Conservation (phyloP, 139 green algal species). For the Desmodesmus armatus region DNA sequence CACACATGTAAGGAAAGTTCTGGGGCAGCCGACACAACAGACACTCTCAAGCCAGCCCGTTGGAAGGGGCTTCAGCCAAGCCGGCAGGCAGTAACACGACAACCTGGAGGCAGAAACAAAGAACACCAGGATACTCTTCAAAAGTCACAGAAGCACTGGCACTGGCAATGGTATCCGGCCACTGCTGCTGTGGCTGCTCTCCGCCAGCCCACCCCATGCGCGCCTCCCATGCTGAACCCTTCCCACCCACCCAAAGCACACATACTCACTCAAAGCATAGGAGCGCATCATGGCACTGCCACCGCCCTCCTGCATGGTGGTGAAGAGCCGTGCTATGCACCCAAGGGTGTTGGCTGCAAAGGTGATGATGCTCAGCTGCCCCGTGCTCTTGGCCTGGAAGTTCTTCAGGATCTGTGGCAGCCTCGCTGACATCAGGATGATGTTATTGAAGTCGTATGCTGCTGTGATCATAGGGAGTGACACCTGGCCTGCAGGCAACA, state of each 20-base stretch:
- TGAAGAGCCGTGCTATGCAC: conserved; percentile 80
- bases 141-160: background rate
- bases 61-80: too few species aligned
- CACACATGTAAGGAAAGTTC: too few species aligned
- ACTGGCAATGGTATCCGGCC: too few species aligned
- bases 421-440: conserved; percentile 74
- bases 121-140: too few species aligned
- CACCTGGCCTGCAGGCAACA: conserved; percentile 55
- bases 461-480: conserved; percentile 43
- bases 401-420: conserved; percentile 81
- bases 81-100: too few species aligned
- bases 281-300: conserved; percentile 79
- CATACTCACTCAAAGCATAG: conserved; percentile 72
- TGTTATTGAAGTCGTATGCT: conserved; percentile 75
- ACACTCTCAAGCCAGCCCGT: too few species aligned
- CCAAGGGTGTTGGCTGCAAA: conserved; percentile 74
- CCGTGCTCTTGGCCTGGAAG: conserved; percentile 64
- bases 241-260: background rate
- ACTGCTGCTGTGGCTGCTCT: background rate
- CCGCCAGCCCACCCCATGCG: background rate
- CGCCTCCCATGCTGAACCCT: background rate
- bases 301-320: conserved; percentile 71
- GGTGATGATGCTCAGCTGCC: conserved; percentile 79
- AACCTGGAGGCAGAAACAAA: too few species aligned
- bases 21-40: too few species aligned